Conservation (phyloP, 179 eudicot genomes). For the Corrigiola litoralis region DNA sequence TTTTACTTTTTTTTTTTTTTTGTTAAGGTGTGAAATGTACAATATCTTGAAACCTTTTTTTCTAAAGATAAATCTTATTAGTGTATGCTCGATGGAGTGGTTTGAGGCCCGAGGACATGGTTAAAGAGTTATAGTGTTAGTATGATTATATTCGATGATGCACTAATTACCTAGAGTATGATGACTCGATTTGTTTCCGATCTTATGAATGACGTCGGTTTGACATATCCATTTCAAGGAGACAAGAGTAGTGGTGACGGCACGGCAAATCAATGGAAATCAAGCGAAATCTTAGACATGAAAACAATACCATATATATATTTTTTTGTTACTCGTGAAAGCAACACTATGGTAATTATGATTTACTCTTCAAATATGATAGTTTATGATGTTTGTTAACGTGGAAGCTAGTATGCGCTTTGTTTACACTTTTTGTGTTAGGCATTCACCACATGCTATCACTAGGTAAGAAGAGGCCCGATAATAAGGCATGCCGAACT, state of each 20-base stretch:
- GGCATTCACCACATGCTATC: no score
- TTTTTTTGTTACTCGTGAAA: no score
- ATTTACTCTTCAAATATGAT: slow-evolving; percentile 3
- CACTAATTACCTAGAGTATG: background rate
- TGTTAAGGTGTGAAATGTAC: background rate
- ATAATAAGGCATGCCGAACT: no score
- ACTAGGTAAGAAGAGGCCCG: background rate
- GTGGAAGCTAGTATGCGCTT: slow-evolving; percentile 5
- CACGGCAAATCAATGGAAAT: slow-evolving; percentile 32
- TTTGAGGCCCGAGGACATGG: no score
- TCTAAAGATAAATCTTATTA: no score
- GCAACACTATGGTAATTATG: slow-evolving; percentile 10
- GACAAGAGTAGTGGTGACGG: slow-evolving; percentile 52
- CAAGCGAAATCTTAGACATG: slow-evolving; percentile 12
- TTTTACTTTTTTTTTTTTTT: background rate
- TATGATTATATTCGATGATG: background rate
- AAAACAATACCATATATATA: slow-evolving; percentile 7
- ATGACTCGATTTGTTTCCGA: background rate
- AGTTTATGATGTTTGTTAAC: background rate
- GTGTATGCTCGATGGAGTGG: no score
- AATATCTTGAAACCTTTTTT: no score
- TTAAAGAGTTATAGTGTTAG: background rate
- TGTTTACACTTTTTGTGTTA: slow-evolving; percentile 8
- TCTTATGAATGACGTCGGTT: background rate
- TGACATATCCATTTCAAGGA: slow-evolving; percentile 13